phyloP scores from a whole-genome alignment of 164 flowering plant genomes.

The Vitis vinifera region ASM3070453v1 NC_081818.1:544001-544500 shows the following conservation, averaged over 20 bases:
- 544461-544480: slow-evolving; percentile 75
- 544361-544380: slow-evolving; percentile 3
- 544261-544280: slow-evolving; percentile 78
- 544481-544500: slow-evolving; percentile 88
- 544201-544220: too few relatives aligned
- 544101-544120: too few relatives aligned
- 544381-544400: neutral
- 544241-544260: slow-evolving; percentile 81
- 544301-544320: slow-evolving; percentile 87
- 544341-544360: slow-evolving; percentile 58
- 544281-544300: slow-evolving; percentile 96
- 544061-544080: too few relatives aligned
- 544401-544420: neutral
- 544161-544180: too few relatives aligned
- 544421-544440: too few relatives aligned
- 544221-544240: slow-evolving; percentile 70
- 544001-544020: too few relatives aligned
- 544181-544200: too few relatives aligned
- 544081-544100: too few relatives aligned
- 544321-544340: slow-evolving; percentile 86
- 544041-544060: too few relatives aligned
- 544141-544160: too few relatives aligned
- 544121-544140: too few relatives aligned
- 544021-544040: too few relatives aligned
- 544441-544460: slow-evolving; percentile 35